phyloP scores from a whole-genome alignment of 208 protist genomes.

The Perkinsela sp. region DNA sequence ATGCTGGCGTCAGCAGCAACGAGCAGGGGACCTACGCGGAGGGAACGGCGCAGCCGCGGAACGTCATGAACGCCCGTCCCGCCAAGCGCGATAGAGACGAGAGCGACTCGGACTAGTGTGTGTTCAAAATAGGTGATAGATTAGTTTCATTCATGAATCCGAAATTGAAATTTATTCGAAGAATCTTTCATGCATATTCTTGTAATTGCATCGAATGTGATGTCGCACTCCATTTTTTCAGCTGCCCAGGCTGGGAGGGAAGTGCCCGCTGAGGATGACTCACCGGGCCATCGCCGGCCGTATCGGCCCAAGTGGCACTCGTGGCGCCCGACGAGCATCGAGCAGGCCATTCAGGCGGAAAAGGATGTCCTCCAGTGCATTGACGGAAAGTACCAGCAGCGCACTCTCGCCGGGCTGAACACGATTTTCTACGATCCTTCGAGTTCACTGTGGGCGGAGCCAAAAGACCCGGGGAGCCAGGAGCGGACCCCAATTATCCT shows the following conservation, averaged over 20 bases:
- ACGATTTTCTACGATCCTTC: slow-evolving; percentile 7
- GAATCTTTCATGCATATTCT: too few relatives aligned
- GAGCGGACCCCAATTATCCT: slow-evolving; percentile 8
- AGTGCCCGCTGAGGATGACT: too few relatives aligned
- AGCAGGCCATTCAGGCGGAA: not conserved
- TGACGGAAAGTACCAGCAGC: slow-evolving; percentile 2
- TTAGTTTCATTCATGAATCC: too few relatives aligned
- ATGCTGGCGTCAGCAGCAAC: slow-evolving; percentile 48
- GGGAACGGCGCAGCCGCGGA: not conserved
- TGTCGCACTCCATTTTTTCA: too few relatives aligned
- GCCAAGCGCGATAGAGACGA: not conserved
- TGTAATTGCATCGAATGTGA: too few relatives aligned
- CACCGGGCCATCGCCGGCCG: not conserved
- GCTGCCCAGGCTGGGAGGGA: too few relatives aligned
- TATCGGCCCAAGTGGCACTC: not conserved
- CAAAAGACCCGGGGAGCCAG: not conserved
- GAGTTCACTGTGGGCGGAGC: not conserved
- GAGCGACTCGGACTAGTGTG: too few relatives aligned
- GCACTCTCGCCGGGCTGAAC: slow-evolving; percentile 14
- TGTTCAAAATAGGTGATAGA: too few relatives aligned
- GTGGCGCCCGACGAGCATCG: not conserved
- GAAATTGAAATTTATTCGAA: too few relatives aligned
- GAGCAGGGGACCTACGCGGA: slow-evolving; percentile 13
- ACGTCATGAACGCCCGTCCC: not conserved
- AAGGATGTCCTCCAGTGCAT: not conserved